Evolutionary conservation across 805 yeast species (phyloP), one percentile per base, ranked within the genome.

Genomic region (Yamadazyma endophytica): DNA sequence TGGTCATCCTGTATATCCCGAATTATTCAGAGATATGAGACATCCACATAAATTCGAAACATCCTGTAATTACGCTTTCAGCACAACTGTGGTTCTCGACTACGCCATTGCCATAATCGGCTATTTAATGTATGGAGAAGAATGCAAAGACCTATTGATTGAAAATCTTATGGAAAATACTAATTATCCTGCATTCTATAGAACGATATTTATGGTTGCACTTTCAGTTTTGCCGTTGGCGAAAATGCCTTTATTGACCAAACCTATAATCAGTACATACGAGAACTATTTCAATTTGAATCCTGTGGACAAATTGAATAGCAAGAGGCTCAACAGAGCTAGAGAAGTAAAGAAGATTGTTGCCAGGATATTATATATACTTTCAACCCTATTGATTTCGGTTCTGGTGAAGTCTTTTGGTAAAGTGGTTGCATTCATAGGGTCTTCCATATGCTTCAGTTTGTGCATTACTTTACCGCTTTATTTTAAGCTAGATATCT

Each of bases 1-100:
- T 35, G 92, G 92, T 2, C 90, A 82, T 51, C 85, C 87, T 1
- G 79, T 83, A 5, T 81, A 81, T 43, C 90, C 90, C 2, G 84
- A 80, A 45, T 58, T 82, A 26, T 78, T 75, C 50, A 61, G 73
- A 23, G 92, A 82, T 51, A 83, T 82, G 83, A 68, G 77, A 47
- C 79, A 72, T 33, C 87, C 87, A 5, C 42, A 59, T 17, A 77
- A 80, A 46, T 83, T 74, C 50, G 43, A 52, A n/a, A 49, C 52
- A 14, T 68, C 80, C 36, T 63, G 80, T 31, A 64, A 70, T 22
- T 52, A 73, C 11, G 75, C 85, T 0, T 83, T 80, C 49, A 40
- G 65, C 2, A 64, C 74, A 37, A 79, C 89, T 0, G 72, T 75
- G 39, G 26, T 64, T 9, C 69, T 82, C 19, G 89, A 83, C 55